phyloP scores from a whole-genome alignment of 164 flowering plant species.

The Vitis amurensis region DNA sequence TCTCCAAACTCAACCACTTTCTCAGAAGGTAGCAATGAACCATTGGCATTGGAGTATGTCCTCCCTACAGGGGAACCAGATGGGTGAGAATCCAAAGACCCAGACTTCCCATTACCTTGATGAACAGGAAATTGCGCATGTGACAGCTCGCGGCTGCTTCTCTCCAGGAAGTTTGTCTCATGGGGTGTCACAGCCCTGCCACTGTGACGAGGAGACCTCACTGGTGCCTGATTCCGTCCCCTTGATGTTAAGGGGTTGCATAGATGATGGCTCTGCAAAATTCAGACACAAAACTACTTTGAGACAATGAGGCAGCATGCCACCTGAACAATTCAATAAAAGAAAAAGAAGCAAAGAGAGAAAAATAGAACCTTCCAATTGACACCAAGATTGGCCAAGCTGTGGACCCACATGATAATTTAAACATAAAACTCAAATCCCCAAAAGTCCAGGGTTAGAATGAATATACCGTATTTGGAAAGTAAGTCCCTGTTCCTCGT shows the following conservation, averaged over 20 bases:
- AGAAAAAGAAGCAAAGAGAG: neutral
- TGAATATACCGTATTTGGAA: conserved; percentile 69
- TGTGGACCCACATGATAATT: conserved; percentile 2
- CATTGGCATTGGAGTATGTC: conserved; percentile 26
- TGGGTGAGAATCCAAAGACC: conserved; percentile 13
- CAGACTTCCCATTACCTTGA: conserved; percentile 9
- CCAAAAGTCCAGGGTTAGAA: conserved; percentile 3
- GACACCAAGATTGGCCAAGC: conserved; percentile 1
- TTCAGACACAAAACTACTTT: conserved; percentile 8
- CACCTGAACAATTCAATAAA: conserved; percentile 11
- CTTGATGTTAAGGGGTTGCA: conserved; percentile 40
- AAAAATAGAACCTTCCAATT: conserved; percentile 7
- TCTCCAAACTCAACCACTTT: conserved; percentile 32
- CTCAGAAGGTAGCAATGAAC: conserved; percentile 26
- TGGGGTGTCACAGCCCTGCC: conserved; percentile 25
- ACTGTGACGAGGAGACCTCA: conserved; percentile 49
- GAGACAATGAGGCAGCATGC: conserved; percentile 2
- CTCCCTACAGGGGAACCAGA: conserved; percentile 19
- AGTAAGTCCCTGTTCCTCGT: conserved; percentile 79
- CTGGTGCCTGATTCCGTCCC: conserved; percentile 42
- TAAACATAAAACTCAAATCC: neutral
- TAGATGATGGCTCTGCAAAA: conserved; percentile 64
- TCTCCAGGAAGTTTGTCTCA: conserved; percentile 32
- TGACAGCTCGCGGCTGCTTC: conserved; percentile 26
- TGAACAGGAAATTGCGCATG: conserved; percentile 1